Evolutionary conservation across 2,329 filamentous ascomycete species (phyloP).

Genomic region (Arthroderma uncinatum): DNA sequence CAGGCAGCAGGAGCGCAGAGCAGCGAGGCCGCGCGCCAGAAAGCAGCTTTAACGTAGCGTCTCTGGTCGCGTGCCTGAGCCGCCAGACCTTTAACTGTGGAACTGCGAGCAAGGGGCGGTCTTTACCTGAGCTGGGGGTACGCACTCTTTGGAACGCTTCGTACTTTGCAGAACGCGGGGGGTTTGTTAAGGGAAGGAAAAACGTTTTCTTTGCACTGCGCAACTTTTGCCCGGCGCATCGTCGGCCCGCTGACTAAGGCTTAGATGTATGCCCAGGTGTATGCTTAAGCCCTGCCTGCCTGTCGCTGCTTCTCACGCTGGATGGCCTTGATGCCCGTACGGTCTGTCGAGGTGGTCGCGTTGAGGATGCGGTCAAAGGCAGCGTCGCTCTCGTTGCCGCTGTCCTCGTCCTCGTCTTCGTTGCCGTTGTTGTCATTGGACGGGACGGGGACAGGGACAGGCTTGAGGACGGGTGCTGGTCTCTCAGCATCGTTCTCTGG

Average conservation of each 20-base stretch:
- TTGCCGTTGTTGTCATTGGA: slow-evolving; percentile 54
- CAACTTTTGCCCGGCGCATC: not conserved
- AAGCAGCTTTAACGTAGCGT: not conserved
- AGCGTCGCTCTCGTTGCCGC: slow-evolving; percentile 55
- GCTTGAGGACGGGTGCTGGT: slow-evolving; percentile 46
- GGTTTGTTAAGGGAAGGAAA: slow-evolving; percentile 8
- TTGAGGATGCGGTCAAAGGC: slow-evolving; percentile 90
- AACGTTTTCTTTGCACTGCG: not conserved
- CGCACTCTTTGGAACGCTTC: slow-evolving; percentile 16
- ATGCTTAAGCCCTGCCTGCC: not conserved
- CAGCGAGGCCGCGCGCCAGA: not conserved
- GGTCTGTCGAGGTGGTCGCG: slow-evolving; percentile 79
- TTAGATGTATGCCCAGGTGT: not conserved
- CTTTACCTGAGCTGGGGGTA: not conserved
- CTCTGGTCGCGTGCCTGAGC: too few relatives aligned
- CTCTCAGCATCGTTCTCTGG: slow-evolving; percentile 29
- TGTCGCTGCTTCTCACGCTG: slow-evolving; percentile 39
- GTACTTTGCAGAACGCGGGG: slow-evolving; percentile 17
- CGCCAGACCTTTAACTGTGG: not conserved
- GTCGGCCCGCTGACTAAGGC: not conserved
- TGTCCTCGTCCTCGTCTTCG: slow-evolving; percentile 59
- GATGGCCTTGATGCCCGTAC: slow-evolving; percentile 59
- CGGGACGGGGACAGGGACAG: slow-evolving; percentile 22
- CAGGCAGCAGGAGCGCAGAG: not conserved
- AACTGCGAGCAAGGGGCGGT: not conserved